Evolutionary conservation across 768 basidiomycete genomes (phyloP).

Genomic region (Xerocomus potaroensis): DNA sequence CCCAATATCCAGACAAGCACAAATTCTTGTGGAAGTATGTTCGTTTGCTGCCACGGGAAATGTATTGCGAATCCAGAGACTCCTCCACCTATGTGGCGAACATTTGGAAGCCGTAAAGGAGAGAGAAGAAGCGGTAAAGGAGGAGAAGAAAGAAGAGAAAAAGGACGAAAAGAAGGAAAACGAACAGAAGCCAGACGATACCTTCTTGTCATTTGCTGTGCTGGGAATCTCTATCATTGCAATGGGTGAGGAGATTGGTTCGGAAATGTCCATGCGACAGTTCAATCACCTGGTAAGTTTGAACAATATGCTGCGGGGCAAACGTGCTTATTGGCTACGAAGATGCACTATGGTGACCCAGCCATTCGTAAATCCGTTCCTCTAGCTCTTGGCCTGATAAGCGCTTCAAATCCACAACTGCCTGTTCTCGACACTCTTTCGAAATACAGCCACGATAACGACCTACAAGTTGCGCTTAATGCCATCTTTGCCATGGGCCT

Average conservation of each 20-base stretch:
- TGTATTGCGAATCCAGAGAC: conserved; percentile 85
- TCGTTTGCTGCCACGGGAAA: conserved; percentile 95
- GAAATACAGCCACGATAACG: conserved; percentile 98
- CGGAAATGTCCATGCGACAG: conserved; percentile 95
- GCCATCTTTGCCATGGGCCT: conserved; percentile 99
- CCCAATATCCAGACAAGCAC: conserved; percentile 85
- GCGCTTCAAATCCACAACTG: conserved; percentile 92
- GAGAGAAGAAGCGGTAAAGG: conserved; percentile 32
- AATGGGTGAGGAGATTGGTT: conserved; percentile 98
- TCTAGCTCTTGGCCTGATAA: conserved; percentile 91
- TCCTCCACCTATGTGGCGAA: conserved; percentile 93
- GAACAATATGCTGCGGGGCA: background rate
- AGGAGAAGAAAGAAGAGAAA: conserved; percentile 53
- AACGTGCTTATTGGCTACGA: conserved; percentile 13
- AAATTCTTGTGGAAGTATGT: conserved; percentile 89
- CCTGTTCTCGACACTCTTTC: conserved; percentile 95
- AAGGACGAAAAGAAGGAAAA: conserved; percentile 58
- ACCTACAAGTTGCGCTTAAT: conserved; percentile 93
- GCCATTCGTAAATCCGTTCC: conserved; percentile 89
- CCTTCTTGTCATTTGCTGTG: conserved; percentile 89
- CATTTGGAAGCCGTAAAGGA: conserved; percentile 58
- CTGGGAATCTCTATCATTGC: conserved; percentile 91
- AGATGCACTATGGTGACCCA: conserved; percentile 99
- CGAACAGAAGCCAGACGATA: conserved; percentile 56
- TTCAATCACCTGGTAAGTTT: conserved; percentile 89